Evolutionary conservation across 441 rosid species (phyloP).

Genomic region (Pelargonium fulgidum): DNA sequence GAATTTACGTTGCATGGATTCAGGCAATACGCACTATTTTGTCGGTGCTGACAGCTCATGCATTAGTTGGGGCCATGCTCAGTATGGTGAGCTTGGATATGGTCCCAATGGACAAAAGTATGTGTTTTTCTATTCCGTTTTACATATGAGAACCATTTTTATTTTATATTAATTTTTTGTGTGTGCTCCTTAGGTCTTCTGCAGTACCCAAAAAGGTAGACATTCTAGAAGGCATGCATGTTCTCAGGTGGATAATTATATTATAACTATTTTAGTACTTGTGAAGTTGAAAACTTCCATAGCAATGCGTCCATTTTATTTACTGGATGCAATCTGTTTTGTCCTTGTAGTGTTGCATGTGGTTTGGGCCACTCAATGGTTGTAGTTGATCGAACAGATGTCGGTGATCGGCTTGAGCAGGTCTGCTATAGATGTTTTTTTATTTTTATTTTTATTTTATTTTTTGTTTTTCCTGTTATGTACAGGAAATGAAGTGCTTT

Average conservation of each 20-base stretch:
- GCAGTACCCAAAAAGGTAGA: slow-evolving; percentile 89
- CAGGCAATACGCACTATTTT: slow-evolving; percentile 91
- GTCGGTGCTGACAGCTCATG: slow-evolving; percentile 96
- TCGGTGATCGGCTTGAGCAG: slow-evolving; percentile 70
- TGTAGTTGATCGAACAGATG: slow-evolving; percentile 64
- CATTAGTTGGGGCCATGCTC: slow-evolving; percentile 97
- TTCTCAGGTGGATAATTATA: slow-evolving; percentile 53
- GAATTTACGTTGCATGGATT: slow-evolving; percentile 95
- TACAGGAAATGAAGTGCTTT: slow-evolving; percentile 1
- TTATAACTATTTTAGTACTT: neutral
- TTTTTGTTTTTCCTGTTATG: neutral
- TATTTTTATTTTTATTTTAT: too few species aligned
- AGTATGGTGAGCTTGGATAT: slow-evolving; percentile 86
- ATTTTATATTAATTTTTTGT: slow-evolving; percentile 6
- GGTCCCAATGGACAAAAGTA: slow-evolving; percentile 92
- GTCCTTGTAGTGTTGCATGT: slow-evolving; percentile 69
- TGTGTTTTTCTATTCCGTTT: slow-evolving; percentile 12
- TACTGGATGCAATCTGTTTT: slow-evolving; percentile 1
- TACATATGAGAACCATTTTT: too few species aligned
- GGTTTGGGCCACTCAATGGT: slow-evolving; percentile 82
- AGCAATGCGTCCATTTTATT: neutral
- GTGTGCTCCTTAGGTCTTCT: slow-evolving; percentile 58
- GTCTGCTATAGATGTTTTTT: slow-evolving; percentile 30
- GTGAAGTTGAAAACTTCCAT: neutral
- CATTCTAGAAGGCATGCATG: slow-evolving; percentile 82